phyloP scores from a whole-genome alignment of 2,329 filamentous ascomycete genomes.

The Pyricularia sp. region DNA sequence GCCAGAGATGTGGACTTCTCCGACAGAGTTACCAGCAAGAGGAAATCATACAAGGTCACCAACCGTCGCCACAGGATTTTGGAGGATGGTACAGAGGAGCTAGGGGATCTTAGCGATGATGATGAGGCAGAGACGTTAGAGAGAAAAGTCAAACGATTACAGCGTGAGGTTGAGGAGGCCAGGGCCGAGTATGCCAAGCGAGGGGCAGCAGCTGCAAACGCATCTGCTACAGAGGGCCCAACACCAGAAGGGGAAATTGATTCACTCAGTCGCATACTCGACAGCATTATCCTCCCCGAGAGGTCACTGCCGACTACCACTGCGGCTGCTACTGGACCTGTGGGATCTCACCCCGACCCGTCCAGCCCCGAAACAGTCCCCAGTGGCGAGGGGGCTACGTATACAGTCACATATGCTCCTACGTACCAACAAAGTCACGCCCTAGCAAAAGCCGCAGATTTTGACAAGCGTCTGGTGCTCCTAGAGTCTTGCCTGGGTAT shows the following conservation, averaged over 20 bases:
- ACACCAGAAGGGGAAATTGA: constrained; percentile 24
- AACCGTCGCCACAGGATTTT: constrained; percentile 52
- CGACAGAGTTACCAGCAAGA: constrained; percentile 70
- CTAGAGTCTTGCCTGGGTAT: constrained; percentile 76
- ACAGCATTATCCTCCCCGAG: constrained; percentile 41
- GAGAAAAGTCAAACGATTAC: constrained; percentile 67
- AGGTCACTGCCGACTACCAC: not conserved
- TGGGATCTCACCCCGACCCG: constrained; percentile 5
- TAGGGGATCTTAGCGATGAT: constrained; percentile 66
- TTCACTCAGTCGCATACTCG: constrained; percentile 58
- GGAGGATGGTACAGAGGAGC: constrained; percentile 50
- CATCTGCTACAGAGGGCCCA: not conserved
- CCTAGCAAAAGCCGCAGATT: constrained; percentile 71
- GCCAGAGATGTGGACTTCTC: constrained; percentile 76
- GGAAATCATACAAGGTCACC: constrained; percentile 70
- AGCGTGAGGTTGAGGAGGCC: constrained; percentile 67
- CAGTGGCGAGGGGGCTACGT: constrained; percentile 28
- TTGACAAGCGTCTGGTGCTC: constrained; percentile 66
- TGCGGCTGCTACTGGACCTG: not conserved
- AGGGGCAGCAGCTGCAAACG: constrained; percentile 37
- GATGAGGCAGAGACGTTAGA: constrained; percentile 61
- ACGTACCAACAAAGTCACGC: constrained; percentile 56
- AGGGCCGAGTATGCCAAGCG: constrained; percentile 48
- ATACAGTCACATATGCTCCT: constrained; percentile 51
- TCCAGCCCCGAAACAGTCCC: not conserved